phyloP scores from a whole-genome alignment of 2,329 filamentous ascomycete species.

The Trichophaea hybrida region DNA sequence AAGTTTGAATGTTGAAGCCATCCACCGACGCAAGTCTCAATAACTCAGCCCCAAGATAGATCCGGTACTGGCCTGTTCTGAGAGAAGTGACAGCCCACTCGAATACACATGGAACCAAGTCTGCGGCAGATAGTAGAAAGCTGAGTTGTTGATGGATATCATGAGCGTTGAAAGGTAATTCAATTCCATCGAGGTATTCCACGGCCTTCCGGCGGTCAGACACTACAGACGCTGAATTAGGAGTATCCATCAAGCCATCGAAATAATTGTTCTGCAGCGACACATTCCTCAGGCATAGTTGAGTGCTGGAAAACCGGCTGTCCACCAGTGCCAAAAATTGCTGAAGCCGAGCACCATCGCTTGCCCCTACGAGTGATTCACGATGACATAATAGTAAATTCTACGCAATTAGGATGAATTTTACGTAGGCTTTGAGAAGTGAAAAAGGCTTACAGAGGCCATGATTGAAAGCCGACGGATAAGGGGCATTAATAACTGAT shows the following conservation, averaged over 20 bases:
- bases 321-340: not conserved
- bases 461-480: constrained; percentile 22
- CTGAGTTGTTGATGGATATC: not conserved
- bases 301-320: not conserved
- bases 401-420: not conserved
- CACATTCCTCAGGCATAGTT: not conserved
- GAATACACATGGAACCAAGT: constrained; percentile 35
- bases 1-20: constrained; percentile 52
- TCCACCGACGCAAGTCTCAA: constrained; percentile 51
- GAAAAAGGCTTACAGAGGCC: constrained; percentile 9
- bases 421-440: not conserved
- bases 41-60: constrained; percentile 60
- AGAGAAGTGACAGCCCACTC: constrained; percentile 77
- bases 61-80: constrained; percentile 55
- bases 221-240: not conserved
- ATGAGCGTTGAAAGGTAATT: not conserved
- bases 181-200: not conserved
- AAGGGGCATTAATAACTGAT: not conserved
- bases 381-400: not conserved
- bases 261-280: not conserved
- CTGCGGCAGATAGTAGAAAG: not conserved
- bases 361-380: not conserved
- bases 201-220: not conserved
- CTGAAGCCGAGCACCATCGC: not conserved
- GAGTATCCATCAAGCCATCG: not conserved